Evolutionary conservation across 1,284 basidiomycete species (phyloP), one percentile per base, ranked within the genome.

Genomic region (Malassezia equina): DNA sequence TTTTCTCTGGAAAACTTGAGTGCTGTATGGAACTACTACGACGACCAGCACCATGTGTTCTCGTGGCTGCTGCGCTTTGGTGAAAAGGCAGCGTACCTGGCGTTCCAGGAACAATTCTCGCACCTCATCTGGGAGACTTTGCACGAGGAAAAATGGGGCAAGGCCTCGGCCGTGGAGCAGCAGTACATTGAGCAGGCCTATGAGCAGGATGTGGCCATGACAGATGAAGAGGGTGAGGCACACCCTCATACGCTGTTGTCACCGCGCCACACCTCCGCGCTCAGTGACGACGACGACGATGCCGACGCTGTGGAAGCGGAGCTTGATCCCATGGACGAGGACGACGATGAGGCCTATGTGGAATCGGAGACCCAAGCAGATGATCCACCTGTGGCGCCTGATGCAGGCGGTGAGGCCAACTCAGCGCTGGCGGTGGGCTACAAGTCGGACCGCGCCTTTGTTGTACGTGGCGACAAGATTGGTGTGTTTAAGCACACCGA

Each of bases 391-490:
- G 56, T 62, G 49, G 51, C 58, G 12, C 47, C 42, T 27, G 62
- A 43, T 24, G 42, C 36, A 11, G 47, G 39, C 29, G 46, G 45
- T 19, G 69, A 73, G 23, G 55, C 58, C 40, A 96, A 98, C 76
- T 87, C 88, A 31, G 86, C 90, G 65, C 81, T 98, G 29, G 88
- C 88, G 2, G 85, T 98, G 41, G 94, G 94, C 5, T 93, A 95
- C 81, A 93, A 90, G 77, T 88, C 90, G 61, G 90, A 95, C 70
- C 81, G 90, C 33, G 91, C 93, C 11, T 96, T 93, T 67, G 93
- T 99, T 55, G 86, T 91, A 21, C 85, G 94, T 39, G 93, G 91
- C 33, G 86, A 86, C 77, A 90, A 87, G 76, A 95, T 99, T 61
- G 94, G 94, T 17, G 90, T 96, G n/a, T 99, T 98, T 78, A 84